Evolutionary conservation across 768 basidiomycete genomes (phyloP), one percentile per base, ranked within the genome.

Genomic region (Lanmaoa pseudosensibilis): DNA sequence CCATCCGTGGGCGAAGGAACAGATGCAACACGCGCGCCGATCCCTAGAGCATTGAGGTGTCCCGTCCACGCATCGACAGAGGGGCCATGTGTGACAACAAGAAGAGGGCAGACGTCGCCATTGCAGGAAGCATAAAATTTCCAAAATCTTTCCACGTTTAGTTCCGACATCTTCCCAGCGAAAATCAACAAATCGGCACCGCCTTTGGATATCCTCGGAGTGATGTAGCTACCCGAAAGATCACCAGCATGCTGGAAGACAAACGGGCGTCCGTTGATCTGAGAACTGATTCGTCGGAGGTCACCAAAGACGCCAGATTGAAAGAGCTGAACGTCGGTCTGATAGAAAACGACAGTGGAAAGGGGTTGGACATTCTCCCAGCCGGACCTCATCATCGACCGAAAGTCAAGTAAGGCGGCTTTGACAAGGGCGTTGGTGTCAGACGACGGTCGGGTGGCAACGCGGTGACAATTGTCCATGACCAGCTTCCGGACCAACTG

Each of bases 131-230:
- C 7, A 32, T 70, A 66, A 49, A 65, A 69, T 0, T 36, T 30
- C 6, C 16, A 21, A 3, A 67, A 52, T 16, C 9, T 53, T 43
- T 41, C 53, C 38, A 36, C 16, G 27, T 68, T 70, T 5, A 3
- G 12, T 5, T 40, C 46, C 6, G 58, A 46, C 59, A 41, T 43
- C 11, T n/a, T 47, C 39, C 63, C 67, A 5, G 59, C 8, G 15
- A 69, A 69, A 38, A 69, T 56, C 40, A 69, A 50, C 16, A 69
- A 47, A 54, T 70, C 68, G 13, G 68, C 69, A 33, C 37, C 56
- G 3, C 65, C 62, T 47, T 68, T 69, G 34, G 64, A 50, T 19
- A 56, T 21, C 51, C 37, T 70, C 36, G 54, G 59, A 4, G 56
- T 55, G 37, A 61, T 46, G 25, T 64, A 62, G 44, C 47, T 56